Base-by-base conservation (phyloP, 352 stramenopile species). In the Globisporangium iwayamae region DNA sequence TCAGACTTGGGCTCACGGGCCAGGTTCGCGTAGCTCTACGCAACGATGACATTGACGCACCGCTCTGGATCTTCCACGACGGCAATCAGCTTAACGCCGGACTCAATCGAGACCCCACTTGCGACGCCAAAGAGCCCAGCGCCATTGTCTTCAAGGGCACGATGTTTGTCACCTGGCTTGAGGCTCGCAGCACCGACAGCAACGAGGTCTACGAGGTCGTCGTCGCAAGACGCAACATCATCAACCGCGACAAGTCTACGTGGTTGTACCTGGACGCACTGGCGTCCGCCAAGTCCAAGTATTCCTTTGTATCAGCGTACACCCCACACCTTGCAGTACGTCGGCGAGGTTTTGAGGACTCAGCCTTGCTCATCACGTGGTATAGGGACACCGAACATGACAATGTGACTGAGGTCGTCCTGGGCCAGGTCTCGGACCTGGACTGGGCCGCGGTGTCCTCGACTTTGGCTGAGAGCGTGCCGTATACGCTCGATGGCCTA, bases 21-120 rank as follows among this genome's bases (percentile, higher is more conserved):
- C 83, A 90, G 41, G 76, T 91, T 45, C 79, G 78, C 4, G 69
- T 91, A 5, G 78, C 82, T 0, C 61, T 87, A 62, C 66, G 69
- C 28, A 91, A 88, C 30, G 70, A 83, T 45, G 78, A 84, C 34
- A 60, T 56, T 16, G 71, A 85, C 28, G 77, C 80, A 0, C 78
- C 75, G 0, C 50, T 85, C 2, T 93, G 84, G 84, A 87, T 88
- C 34, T 90, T 91, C 47, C 82, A 93, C 63, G 84, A 93, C 51
- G 79, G 80, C 2, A 87, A 89, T 41, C 41, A 74, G 0, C 8
- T 60, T 0, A 56, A 68, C 10, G 38, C 62, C 0, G 84, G 84
- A 0, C 67, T 93, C 20, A 93, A 93, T 61, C 63, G 58, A 22
- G 65, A 91, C 45, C 68, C 70, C 4, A 30, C 58, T 0, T 79